Conservation (phyloP, 257 asterid species). For the Solanum sitiens region DNA sequence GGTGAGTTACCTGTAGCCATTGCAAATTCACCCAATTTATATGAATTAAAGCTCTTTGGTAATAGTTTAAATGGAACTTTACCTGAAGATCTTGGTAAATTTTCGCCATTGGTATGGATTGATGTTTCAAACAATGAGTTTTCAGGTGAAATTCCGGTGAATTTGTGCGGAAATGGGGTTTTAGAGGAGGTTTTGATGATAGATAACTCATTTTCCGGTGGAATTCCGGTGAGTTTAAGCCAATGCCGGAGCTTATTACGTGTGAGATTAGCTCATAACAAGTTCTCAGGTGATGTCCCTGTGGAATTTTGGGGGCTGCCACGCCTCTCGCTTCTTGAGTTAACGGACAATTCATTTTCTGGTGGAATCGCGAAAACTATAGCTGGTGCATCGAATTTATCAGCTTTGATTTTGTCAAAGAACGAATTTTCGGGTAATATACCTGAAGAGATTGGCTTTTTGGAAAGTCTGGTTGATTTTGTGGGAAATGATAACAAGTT, state of each 20-base stretch:
- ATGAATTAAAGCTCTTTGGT: constrained; percentile 71
- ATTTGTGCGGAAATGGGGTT: constrained; percentile 47
- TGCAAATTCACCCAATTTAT: constrained; percentile 65
- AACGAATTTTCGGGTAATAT: constrained; percentile 66
- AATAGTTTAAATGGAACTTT: constrained; percentile 52
- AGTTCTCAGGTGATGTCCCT: constrained; percentile 70
- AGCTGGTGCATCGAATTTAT: constrained; percentile 69
- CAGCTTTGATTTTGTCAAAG: constrained; percentile 58
- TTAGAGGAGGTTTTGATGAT: constrained; percentile 62
- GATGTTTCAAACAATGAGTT: constrained; percentile 70
- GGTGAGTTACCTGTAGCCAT: constrained; percentile 66
- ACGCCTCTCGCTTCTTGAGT: constrained; percentile 75
- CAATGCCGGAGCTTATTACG: constrained; percentile 71
- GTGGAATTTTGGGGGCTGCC: constrained; percentile 88
- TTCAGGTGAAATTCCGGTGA: constrained; percentile 56
- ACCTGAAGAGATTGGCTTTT: constrained; percentile 72
- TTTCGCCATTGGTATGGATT: constrained; percentile 66
- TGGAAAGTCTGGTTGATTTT: constrained; percentile 57
- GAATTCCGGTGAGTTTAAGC: constrained; percentile 50
- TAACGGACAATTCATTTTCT: constrained; percentile 51
- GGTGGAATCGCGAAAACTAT: constrained; percentile 69
- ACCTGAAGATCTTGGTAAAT: constrained; percentile 64
- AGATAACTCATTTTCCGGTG: constrained; percentile 63
- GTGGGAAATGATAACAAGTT: constrained; percentile 50
- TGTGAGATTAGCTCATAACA: constrained; percentile 61